A percentile compares a stretch with the other conserved stretches of the same genome.
phyloP scores from a whole-genome alignment of 495 filamentous ascomycete genomes.

The Penicillium chermesinum region DNA sequence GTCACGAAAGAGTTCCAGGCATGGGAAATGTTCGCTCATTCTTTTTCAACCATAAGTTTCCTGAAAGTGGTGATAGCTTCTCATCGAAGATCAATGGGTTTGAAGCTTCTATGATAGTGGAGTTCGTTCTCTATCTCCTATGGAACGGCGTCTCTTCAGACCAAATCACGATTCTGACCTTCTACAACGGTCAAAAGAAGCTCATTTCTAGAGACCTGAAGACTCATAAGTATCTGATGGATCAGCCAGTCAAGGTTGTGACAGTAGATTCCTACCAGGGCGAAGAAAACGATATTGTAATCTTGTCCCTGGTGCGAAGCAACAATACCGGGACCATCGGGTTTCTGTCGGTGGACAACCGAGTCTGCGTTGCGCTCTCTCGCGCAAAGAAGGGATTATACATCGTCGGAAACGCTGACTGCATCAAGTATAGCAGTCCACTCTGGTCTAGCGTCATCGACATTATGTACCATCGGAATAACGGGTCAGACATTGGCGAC shows the following conservation, averaged over 20 bases:
- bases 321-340: conserved; percentile 53
- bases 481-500: conserved; percentile 25
- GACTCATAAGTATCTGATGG: conserved; percentile 44
- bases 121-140: conserved; percentile 67
- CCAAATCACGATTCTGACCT: conserved; percentile 81
- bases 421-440: conserved; percentile 33
- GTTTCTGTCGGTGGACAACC: conserved; percentile 69
- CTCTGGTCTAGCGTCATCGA: conserved; percentile 37
- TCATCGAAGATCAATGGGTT: conserved; percentile 65
- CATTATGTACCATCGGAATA: conserved; percentile 21
- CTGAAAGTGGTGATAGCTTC: conserved; percentile 59
- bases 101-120: conserved; percentile 74
- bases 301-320: conserved; percentile 81
- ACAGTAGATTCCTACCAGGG: conserved; percentile 95
- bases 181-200: conserved; percentile 85
- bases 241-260: conserved; percentile 56
- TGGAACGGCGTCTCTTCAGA: conserved; percentile 53
- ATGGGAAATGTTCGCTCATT: conserved; percentile 68
- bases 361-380: conserved; percentile 83
- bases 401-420: conserved; percentile 72
- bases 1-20: conserved; percentile 62
- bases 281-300: conserved; percentile 83
- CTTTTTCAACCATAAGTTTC: conserved; percentile 68
- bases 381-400: conserved; percentile 82
- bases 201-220: conserved; percentile 51